Base-by-base conservation (phyloP, 176 grass and related monocot species). In the Oropetium thomaeum region DNA sequence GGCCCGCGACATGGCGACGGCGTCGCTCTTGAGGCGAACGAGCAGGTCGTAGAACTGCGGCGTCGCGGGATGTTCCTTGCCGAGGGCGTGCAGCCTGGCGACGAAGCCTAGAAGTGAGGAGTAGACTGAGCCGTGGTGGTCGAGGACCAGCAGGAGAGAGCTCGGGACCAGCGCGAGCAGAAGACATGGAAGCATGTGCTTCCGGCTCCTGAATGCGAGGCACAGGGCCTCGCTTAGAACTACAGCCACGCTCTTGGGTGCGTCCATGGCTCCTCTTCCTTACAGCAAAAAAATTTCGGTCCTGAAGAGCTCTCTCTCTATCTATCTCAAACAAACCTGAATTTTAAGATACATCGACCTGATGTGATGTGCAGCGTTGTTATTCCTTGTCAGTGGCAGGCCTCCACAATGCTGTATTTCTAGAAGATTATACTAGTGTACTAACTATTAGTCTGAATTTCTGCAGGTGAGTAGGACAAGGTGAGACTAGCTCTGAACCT, bases 1-100 rank as follows among this genome's bases (percentile, higher is more conserved):
- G 20, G 51, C n/a, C n/a, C n/a, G 69, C 10, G 58, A 19, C 19
- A 70, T 53, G 23, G 31, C 26, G 11, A 2, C 34, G 1, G 71
- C 77, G 44, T 81, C 77, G 30, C 19, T 4, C 44, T 76, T 76
- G 27, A 86, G 73, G 35, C 41, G 43, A 43, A 86, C 6, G 27
- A 86, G 61, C 4, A 69, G 65, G 27, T 71, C 54, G 55, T 45
- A 81, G 84, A 81, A 81, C 26, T 69, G 77, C 17, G 84, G 84
- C 14, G 77, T 86, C 77, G 12, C 33, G 7, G 83, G 76, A 52
- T 80, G 10, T 32, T 80, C 64, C 52, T 48, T 4, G 17, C 25
- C 65, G 13, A 86, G 70, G 70, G 73, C 23, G 61, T 70, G 55
- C 5, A 86, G 77, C 41, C 40, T 86, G 40, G 79, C 67, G 77